These are phyloP conservation scores for Xylaria sp. DNA, from an alignment of 2,329 filamentous ascomycete species.

Conservation along the genomic window DNA sequence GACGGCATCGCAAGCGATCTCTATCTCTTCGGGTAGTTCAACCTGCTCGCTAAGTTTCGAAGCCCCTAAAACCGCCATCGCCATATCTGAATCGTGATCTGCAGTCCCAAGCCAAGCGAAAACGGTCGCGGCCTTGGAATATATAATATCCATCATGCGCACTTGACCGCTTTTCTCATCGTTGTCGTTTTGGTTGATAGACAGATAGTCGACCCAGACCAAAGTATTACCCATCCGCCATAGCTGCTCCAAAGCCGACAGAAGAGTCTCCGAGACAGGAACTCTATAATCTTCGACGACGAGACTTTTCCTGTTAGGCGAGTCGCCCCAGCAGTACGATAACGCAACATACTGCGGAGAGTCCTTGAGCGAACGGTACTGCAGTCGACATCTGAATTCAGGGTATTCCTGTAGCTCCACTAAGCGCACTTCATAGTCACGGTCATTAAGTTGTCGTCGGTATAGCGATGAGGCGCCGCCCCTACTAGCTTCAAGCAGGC, in stretches of 20 bases:
- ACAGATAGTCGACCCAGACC: slow-evolving; percentile 43
- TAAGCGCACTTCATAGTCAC: slow-evolving; percentile 25
- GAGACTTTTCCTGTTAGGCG: slow-evolving; percentile 12
- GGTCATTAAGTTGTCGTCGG: slow-evolving; percentile 16
- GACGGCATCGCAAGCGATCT: slow-evolving; percentile 23
- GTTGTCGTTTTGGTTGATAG: slow-evolving; percentile 44
- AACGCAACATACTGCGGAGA: slow-evolving; percentile 17
- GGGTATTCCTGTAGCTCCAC: slow-evolving; percentile 19
- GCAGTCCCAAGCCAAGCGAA: slow-evolving; percentile 42
- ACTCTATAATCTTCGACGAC: slow-evolving; percentile 18
- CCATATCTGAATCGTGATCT: slow-evolving; percentile 26
- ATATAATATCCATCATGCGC: slow-evolving; percentile 42
- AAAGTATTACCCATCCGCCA: slow-evolving; percentile 20
- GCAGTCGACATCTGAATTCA: slow-evolving; percentile 18
- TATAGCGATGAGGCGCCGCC: neutral
- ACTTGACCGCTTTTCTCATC: slow-evolving; percentile 43
- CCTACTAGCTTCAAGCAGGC: slow-evolving; percentile 1
- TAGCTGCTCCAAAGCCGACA: slow-evolving; percentile 20
- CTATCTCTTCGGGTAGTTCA: slow-evolving; percentile 28
- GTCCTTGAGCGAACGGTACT: slow-evolving; percentile 19
- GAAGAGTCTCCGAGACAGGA: slow-evolving; percentile 20
- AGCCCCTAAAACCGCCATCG: slow-evolving; percentile 26
- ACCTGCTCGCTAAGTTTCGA: slow-evolving; percentile 22
- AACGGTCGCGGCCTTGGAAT: slow-evolving; percentile 36
- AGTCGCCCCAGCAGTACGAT: slow-evolving; percentile 27